Conservation (phyloP, 805 yeast genomes). For the Metschnikowia noctiluminum region DNA sequence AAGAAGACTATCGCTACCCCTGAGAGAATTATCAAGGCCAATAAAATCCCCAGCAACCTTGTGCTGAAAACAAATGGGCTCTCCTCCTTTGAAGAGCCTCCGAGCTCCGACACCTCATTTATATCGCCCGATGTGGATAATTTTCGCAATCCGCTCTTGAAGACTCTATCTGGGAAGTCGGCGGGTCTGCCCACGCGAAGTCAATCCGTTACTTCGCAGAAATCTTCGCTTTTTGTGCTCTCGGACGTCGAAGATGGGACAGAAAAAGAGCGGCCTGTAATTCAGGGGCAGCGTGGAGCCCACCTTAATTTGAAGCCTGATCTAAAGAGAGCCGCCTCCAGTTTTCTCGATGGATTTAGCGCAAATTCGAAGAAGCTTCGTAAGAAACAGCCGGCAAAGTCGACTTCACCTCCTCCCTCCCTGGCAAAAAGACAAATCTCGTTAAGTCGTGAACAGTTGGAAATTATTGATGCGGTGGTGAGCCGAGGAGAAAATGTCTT, state of each 20-base stretch:
- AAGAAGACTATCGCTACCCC: constrained; percentile 4
- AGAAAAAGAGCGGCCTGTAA: constrained; percentile 9
- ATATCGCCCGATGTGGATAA: constrained; percentile 37
- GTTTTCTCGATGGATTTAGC: constrained; percentile 19
- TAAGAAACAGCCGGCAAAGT: constrained; percentile 7
- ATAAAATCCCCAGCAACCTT: constrained; percentile 5
- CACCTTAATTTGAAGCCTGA: constrained; percentile 11
- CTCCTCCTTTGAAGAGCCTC: constrained; percentile 18
- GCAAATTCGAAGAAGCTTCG: constrained; percentile 24
- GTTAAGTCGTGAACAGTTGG: constrained; percentile 41
- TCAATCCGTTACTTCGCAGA: background rate
- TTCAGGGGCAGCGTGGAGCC: background rate
- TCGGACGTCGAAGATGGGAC: constrained; percentile 12
- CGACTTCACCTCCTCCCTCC: constrained; percentile 4
- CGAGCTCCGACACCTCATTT: constrained; percentile 32
- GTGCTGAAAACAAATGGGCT: constrained; percentile 9
- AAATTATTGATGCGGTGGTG: constrained; percentile 51
- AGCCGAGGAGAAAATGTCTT: constrained; percentile 65
- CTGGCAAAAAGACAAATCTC: background rate
- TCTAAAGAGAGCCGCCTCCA: constrained; percentile 21
- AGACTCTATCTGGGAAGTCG: constrained; percentile 9
- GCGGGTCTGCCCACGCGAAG: constrained; percentile 16
- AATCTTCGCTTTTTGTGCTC: constrained; percentile 8
- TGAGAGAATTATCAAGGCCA: constrained; percentile 2
- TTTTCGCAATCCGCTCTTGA: constrained; percentile 32